These are phyloP conservation scores for Miamiensis avidus DNA, from an alignment of 169 alveolate species.

Conservation along the genomic window DNA sequence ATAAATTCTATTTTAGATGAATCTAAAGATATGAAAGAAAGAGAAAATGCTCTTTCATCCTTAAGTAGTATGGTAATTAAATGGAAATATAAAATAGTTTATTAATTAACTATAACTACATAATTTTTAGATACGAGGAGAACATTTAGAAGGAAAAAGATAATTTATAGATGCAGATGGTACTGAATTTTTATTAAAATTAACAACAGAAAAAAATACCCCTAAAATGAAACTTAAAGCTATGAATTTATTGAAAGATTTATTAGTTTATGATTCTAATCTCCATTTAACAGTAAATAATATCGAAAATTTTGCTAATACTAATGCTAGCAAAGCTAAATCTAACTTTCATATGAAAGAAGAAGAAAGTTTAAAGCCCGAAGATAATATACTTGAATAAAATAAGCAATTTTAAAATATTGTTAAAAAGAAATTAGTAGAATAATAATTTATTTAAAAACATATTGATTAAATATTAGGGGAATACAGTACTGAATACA, in stretches of 20 bases:
- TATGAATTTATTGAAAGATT: conserved; percentile 8
- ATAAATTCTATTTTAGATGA: conserved; percentile 7
- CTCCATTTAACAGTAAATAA: conserved; percentile 18
- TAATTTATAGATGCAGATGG: conserved; percentile 22
- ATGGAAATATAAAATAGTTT: no score
- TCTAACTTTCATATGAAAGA: background rate
- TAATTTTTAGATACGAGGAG: conserved; percentile 4
- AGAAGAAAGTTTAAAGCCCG: background rate
- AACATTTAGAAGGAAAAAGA: conserved; percentile 22
- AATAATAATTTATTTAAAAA: background rate
- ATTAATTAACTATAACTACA: background rate
- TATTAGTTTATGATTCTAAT: conserved; percentile 14
- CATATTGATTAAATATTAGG: background rate
- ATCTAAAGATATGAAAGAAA: conserved; percentile 7
- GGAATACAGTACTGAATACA: background rate
- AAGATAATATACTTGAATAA: background rate
- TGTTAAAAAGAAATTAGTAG: conserved; percentile 15
- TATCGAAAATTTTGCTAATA: conserved; percentile 3
- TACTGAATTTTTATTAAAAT: background rate
- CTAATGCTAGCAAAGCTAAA: conserved; percentile 8
- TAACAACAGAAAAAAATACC: conserved; percentile 9
- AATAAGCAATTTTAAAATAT: conserved; percentile 10
- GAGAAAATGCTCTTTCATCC: conserved; percentile 21
- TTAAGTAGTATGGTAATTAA: background rate
- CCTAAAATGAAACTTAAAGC: conserved; percentile 10